Evolutionary conservation across 2,329 filamentous ascomycete species (phyloP).

Genomic region (Fusarium sp.): DNA sequence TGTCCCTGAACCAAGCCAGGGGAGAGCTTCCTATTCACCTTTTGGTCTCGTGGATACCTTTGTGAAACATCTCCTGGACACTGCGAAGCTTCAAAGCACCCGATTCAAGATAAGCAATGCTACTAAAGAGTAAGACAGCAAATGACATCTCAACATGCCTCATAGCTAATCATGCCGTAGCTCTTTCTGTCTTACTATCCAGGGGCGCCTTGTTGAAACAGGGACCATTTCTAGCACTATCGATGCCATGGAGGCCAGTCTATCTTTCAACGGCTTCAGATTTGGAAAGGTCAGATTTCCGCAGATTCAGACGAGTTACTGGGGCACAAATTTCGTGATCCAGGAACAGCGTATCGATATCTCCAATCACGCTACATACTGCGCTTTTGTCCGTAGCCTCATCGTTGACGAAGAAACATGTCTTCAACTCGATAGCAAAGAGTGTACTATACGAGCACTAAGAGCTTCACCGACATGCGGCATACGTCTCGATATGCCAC

Average conservation of each 20-base stretch:
- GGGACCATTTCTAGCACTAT: slow-evolving; percentile 48
- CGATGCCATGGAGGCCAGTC: slow-evolving; percentile 44
- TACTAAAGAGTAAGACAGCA: slow-evolving; percentile 45
- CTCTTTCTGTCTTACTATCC: slow-evolving; percentile 46
- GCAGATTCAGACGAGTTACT: slow-evolving; percentile 45
- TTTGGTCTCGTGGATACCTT: slow-evolving; percentile 43
- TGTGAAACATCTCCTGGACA: slow-evolving; percentile 46
- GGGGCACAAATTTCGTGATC: slow-evolving; percentile 44
- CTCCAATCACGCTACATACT: slow-evolving; percentile 44
- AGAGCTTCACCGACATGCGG: slow-evolving; percentile 35
- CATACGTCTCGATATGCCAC: slow-evolving; percentile 42
- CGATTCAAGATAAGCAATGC: slow-evolving; percentile 47
- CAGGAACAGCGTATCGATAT: slow-evolving; percentile 47
- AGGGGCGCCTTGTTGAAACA: slow-evolving; percentile 47
- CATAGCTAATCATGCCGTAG: slow-evolving; percentile 30
- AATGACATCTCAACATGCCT: background rate
- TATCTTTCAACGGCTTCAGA: slow-evolving; percentile 46
- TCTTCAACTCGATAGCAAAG: slow-evolving; percentile 46
- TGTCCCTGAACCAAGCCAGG: background rate
- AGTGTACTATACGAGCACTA: slow-evolving; percentile 45
- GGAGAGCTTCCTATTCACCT: slow-evolving; percentile 8
- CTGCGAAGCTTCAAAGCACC: slow-evolving; percentile 45
- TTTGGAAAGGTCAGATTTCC: slow-evolving; percentile 49
- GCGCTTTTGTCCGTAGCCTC: slow-evolving; percentile 48
- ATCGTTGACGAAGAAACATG: slow-evolving; percentile 44